phyloP scores from a whole-genome alignment of 257 asterid species.

The Solanum medicagineum region DNA sequence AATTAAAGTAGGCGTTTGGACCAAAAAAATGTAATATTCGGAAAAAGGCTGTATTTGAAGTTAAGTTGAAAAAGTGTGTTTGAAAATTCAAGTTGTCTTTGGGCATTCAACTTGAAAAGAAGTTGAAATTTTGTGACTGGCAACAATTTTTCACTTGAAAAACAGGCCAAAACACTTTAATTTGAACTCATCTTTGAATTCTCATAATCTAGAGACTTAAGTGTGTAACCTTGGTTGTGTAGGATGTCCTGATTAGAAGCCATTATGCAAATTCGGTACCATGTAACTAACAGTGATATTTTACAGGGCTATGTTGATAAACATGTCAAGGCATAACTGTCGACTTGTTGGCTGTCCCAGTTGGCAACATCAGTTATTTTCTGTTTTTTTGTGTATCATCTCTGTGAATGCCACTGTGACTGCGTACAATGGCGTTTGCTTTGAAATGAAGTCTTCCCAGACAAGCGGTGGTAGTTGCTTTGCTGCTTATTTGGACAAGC shows the following conservation, averaged over 20 bases:
- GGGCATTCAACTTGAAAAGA: not conserved
- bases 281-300: not conserved
- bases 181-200: not conserved
- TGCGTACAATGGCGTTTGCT: not conserved
- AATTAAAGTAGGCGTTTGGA: not conserved
- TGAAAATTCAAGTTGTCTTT: not conserved
- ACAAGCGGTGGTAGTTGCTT: not conserved
- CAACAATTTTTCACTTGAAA: not conserved
- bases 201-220: not conserved
- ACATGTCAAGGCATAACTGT: constrained; percentile 53
- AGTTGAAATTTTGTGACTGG: not conserved
- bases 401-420: not conserved
- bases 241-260: not conserved
- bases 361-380: constrained; percentile 8
- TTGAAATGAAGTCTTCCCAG: not conserved
- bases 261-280: not conserved
- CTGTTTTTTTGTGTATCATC: not conserved
- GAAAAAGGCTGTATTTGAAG: not conserved
- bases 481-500: not conserved
- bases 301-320: constrained; percentile 95
- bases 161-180: not conserved
- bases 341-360: not conserved
- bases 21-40: not conserved
- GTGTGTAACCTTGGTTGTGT: not conserved
- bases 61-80: not conserved